Base-by-base conservation (phyloP, 768 basidiomycete genomes). In the Termitomyces sp. region DNA sequence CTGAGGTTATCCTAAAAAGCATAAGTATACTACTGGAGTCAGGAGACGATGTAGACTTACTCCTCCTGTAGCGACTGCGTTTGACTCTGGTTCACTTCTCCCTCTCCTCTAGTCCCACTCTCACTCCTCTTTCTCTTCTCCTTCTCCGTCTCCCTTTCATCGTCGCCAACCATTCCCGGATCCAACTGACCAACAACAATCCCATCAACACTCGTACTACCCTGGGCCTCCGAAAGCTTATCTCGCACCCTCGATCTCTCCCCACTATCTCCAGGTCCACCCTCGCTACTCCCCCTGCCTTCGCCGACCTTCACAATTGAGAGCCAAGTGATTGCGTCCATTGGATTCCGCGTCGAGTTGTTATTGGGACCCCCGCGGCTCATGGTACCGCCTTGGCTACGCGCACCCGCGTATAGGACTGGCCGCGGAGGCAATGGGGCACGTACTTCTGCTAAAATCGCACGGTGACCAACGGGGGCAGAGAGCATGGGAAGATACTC, bases 271-370 rank as follows among this genome's bases (percentile, higher is more conserved):
- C 74, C 84, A 12, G 77, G 76, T 3, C 75, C 75, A 16, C 83
- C 79, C 5, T 80, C 79, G 58, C 83, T 86, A 49, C 80, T 81
- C 8, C 83, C 81, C 51, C 81, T 68, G 61, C 68, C 66, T 40
- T 75, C 75, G 8, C 81, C 79, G n/a, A 88, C 83, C 59, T 83
- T 87, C 49, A 92, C 85, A 59, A 78, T 88, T 14, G 85, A 79
- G 51, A 91, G 65, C 91, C 91, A 93, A 2, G 81, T 76, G 40
- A 88, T 72, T 5, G 84, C 75, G 44, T 91, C 86, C 74, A 92
- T 81, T 28, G 49, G 37, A 34, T 41, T 34, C 43, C 76, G 72
- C 12, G 78, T 72, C 14, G 70, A 68, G 40, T 72, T 75, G 61
- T 79, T 83, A 2, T 81, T 79, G 9, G 76, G 73, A 42, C 72